phyloP scores from a whole-genome alignment of 495 filamentous ascomycete species.

The Sabuloglossum arenarium region DNA sequence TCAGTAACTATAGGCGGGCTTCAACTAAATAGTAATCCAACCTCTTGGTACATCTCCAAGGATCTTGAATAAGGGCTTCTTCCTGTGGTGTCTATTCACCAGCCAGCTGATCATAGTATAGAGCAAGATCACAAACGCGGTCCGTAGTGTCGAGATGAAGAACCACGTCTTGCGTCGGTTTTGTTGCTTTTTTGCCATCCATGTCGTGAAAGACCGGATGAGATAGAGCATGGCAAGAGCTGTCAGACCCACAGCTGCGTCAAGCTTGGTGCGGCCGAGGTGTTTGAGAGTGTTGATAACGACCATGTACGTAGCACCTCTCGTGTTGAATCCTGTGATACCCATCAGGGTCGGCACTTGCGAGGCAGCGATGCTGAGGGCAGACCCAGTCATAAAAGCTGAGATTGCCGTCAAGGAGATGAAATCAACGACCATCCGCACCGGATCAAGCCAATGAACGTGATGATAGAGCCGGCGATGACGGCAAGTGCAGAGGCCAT shows the following conservation, averaged over 20 bases:
- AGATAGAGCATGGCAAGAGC: conserved; percentile 66
- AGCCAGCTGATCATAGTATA: conserved; percentile 87
- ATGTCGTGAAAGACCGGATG: conserved; percentile 51
- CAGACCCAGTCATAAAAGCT: conserved; percentile 96
- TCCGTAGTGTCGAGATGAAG: conserved; percentile 73
- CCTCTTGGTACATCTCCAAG: conserved; percentile 60
- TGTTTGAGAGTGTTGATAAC: conserved; percentile 75
- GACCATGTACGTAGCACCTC: conserved; percentile 62
- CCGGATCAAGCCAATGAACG: conserved; percentile 56
- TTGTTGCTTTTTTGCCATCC: conserved; percentile 44
- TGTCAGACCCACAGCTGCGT: conserved; percentile 80
- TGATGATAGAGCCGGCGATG: conserved; percentile 62
- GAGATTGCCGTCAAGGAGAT: conserved; percentile 83
- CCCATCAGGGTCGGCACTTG: conserved; percentile 78
- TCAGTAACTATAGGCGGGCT: not conserved
- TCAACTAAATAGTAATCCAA: no score
- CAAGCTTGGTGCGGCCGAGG: conserved; percentile 43
- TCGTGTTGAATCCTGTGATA: conserved; percentile 51
- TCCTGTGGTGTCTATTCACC: conserved; percentile 37
- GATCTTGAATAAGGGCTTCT: conserved; percentile 39
- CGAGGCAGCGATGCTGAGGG: conserved; percentile 71
- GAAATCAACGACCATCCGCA: conserved; percentile 90
- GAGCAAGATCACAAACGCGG: conserved; percentile 78
- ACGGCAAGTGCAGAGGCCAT: conserved; percentile 69
- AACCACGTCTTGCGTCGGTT: conserved; percentile 57